Evolutionary conservation across 768 basidiomycete species (phyloP), one percentile per base, ranked within the genome.

Genomic region (Stropharia rugosoannulata): DNA sequence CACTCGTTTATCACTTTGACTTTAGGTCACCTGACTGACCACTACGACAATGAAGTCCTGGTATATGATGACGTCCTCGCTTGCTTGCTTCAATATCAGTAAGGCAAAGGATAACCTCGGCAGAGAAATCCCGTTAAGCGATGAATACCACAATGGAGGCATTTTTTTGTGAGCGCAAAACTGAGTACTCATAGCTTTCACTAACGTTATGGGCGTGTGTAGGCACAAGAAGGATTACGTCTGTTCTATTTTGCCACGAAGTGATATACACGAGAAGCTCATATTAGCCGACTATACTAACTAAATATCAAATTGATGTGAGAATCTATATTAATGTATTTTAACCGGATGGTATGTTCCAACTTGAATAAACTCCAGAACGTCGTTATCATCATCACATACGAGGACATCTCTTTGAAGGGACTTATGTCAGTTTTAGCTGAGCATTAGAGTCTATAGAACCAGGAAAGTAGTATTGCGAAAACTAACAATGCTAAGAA

Each of bases 161-260:
- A 38, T 38, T 13, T 38, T 37, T 5, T 12, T 38, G 49, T 49
- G 5, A 4, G 49, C 37, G 15, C 32, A 16, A 37, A 10, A 38
- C 11, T 18, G 36, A 18, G 8, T 3, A 9, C 3, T 1, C 4
- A 44, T 5, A n/a, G 1, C 12, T n/a, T 15, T 19, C 18, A 16
- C 18, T 27, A n/a, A 32, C 8, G 12, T 42, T 43, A 7, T 25
- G 22, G 22, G 1, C 1, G 22, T 13, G 13, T n/a, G 19, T 49
- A 62, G 59, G 35, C 59, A 62, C 37, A 60, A 62, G 19, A 54
- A 57, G 6, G 61, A 59, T 16, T 65, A 63, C 41, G 42, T 56
- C 29, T 60, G 60, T 38, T 62, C 62, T 4, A 64, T 64, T 35
- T 56, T 58, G 9, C 62, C 65, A 5, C 57, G 62, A 19, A 22